These are phyloP conservation scores for Colletotrichum kahawae DNA, from an alignment of 2,329 filamentous ascomycete genomes.

Conservation along the genomic window DNA sequence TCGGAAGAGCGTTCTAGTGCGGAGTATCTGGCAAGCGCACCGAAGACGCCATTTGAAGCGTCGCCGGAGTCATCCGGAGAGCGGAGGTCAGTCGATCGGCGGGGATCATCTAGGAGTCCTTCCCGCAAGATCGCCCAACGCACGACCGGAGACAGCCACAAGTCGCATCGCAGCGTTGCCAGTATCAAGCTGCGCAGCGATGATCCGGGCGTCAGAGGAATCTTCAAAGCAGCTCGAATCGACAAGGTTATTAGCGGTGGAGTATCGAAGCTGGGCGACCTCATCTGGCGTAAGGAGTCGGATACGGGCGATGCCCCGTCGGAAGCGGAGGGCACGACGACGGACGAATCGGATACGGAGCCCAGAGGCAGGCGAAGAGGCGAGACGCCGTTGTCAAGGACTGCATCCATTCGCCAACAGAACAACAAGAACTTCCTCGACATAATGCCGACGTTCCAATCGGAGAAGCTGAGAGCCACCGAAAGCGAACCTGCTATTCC, in stretches of 20 bases:
- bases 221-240: constrained; percentile 80
- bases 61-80: constrained; percentile 16
- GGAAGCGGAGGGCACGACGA: constrained; percentile 43
- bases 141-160: constrained; percentile 51
- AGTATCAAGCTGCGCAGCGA: constrained; percentile 52
- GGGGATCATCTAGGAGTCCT: constrained; percentile 41
- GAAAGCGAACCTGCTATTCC: background rate
- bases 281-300: constrained; percentile 61
- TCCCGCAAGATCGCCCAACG: constrained; percentile 38
- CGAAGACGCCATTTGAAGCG: constrained; percentile 22
- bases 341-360: constrained; percentile 56
- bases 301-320: constrained; percentile 30
- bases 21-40: constrained; percentile 32
- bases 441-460: constrained; percentile 55
- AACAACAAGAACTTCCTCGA: constrained; percentile 54
- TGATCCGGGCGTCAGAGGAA: constrained; percentile 65
- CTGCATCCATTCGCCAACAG: constrained; percentile 26
- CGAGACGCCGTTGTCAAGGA: constrained; percentile 27
- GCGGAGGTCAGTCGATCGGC: constrained; percentile 30
- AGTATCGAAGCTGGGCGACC: constrained; percentile 61
- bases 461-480: constrained; percentile 20
- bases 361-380: constrained; percentile 41
- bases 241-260: constrained; percentile 71
- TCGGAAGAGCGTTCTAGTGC: constrained; percentile 17
- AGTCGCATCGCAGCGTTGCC: constrained; percentile 50